Percentiles rank a stretch among this genome's conserved stretches.
These are phyloP conservation scores for Zostera marina DNA, from an alignment of 116 monocot genomes.

Conservation along the genomic window DNA sequence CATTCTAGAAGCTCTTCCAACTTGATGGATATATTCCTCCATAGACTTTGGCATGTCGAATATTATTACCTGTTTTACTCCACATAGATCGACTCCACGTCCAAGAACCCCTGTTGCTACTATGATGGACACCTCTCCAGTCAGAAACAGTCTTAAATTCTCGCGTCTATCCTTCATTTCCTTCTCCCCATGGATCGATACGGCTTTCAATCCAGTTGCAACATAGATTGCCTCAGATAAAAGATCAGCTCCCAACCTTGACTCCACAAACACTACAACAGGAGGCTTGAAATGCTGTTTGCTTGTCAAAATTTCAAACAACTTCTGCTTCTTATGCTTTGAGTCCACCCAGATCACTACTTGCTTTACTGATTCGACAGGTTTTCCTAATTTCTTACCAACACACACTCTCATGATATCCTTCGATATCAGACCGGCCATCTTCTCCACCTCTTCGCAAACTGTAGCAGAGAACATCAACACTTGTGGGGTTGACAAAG, in stretches of 20 bases:
- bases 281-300: conserved; percentile 69
- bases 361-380: conserved; percentile 51
- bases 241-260: conserved; percentile 74
- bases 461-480: conserved; percentile 81
- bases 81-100: conserved; percentile 60
- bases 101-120: conserved; percentile 77
- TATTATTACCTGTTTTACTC: conserved; percentile 56
- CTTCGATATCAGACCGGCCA: conserved; percentile 34
- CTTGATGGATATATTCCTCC: conserved; percentile 71
- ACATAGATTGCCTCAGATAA: conserved; percentile 53
- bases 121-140: conserved; percentile 53
- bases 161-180: conserved; percentile 85
- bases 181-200: conserved; percentile 84
- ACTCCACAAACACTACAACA: conserved; percentile 60
- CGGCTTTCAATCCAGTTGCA: conserved; percentile 47
- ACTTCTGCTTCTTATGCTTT: conserved; percentile 72
- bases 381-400: conserved; percentile 33
- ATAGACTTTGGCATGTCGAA: conserved; percentile 90
- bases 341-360: conserved; percentile 82
- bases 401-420: conserved; percentile 30
- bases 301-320: conserved; percentile 71
- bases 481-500: conserved; percentile 57
- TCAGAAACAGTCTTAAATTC: conserved; percentile 47
- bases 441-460: conserved; percentile 45
- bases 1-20: conserved; percentile 86